Percentiles rank a stretch among this genome's conserved stretches.
Conservation (phyloP, 2,329 filamentous ascomycete genomes). For the Clonostachys sp. region DNA sequence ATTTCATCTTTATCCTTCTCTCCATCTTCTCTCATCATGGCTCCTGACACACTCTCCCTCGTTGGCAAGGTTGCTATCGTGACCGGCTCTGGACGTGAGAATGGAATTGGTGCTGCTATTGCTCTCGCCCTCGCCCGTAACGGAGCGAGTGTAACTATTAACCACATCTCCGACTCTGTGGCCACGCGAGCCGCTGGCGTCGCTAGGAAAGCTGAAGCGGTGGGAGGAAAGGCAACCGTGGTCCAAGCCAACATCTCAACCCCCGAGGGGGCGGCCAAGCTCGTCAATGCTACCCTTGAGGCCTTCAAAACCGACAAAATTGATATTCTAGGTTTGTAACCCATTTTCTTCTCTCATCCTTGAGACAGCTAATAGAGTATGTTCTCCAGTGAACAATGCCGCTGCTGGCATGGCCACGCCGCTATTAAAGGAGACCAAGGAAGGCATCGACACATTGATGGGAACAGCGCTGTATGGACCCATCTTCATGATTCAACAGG, state of each 20-base stretch:
- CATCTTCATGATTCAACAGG: conserved; percentile 25
- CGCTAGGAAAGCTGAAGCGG: conserved; percentile 6
- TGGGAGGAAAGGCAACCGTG: conserved; percentile 19
- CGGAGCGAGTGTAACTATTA: conserved; percentile 31
- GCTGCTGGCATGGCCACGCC: conserved; percentile 11
- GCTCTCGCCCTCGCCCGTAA: conserved; percentile 31
- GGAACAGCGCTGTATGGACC: conserved; percentile 24
- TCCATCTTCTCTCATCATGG: conserved; percentile 9
- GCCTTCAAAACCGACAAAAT: conserved; percentile 25
- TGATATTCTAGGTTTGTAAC: conserved; percentile 29
- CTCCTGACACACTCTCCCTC: conserved; percentile 28
- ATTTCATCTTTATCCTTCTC: too few species aligned
- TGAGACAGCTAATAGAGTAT: too few species aligned
- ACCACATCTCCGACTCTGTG: conserved; percentile 29
- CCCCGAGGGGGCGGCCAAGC: conserved; percentile 17
- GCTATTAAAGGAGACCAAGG: conserved; percentile 9
- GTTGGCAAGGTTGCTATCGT: conserved; percentile 35
- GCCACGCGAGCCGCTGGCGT: conserved; percentile 19
- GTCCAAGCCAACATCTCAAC: conserved; percentile 25
- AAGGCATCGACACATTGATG: conserved; percentile 19
- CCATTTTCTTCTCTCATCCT: not conserved
- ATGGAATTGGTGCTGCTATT: conserved; percentile 36
- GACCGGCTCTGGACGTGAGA: conserved; percentile 37
- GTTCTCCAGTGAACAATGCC: conserved; percentile 30
- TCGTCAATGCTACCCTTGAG: conserved; percentile 26